Evolutionary conservation across 2,329 filamentous ascomycete genomes (phyloP), one percentile per base, ranked within the genome.

Genomic region (Ascochyta clinopodiicola): DNA sequence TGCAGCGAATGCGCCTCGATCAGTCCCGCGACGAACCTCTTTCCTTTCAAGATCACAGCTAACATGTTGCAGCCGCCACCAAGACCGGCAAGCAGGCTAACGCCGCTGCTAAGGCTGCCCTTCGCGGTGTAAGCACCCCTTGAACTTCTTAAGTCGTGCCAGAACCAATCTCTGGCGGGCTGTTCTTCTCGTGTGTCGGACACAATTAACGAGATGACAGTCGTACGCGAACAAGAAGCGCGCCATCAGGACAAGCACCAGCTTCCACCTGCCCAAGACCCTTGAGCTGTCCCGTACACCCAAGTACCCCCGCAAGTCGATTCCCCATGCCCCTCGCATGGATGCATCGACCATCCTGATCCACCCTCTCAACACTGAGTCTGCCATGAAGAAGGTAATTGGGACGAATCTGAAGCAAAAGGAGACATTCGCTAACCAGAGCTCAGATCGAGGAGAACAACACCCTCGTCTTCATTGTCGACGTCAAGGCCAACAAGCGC

Each of bases 301-400:
- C 80, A 96, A 96, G 85, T 98, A 96, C 87, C 93, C 91, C 70
- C 92, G 94, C 85, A 96, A 95, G 86, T 93, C 92, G 70, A 87
- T 99, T 79, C 88, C 91, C 75, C 89, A 94, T 80, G 86, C 87
- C 78, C 89, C 93, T 72, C 90, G 92, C 74, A 91, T 99, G 76
- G 95, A 99, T 83, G 91, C 94, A 84, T 91, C 93, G 87, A 97
- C 96, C 88, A 86, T 98, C 80, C 90, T 99, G 80, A 85, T 98
- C 78, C 92, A 97, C 95, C 72, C 95, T 69, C 87, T 99, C 78
- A 99, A 99, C 89, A 99, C 95, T 60, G 95, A 99, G 90, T 95
- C 90, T 77, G 95, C 96, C 77, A 98, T 99, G 94, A 99, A 99
- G 92, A 97, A 97, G 61, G 61, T 63, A 50, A 53, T 19, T 31